Conservation (phyloP, 495 filamentous ascomycete species). For the Penicillium steckii region DNA sequence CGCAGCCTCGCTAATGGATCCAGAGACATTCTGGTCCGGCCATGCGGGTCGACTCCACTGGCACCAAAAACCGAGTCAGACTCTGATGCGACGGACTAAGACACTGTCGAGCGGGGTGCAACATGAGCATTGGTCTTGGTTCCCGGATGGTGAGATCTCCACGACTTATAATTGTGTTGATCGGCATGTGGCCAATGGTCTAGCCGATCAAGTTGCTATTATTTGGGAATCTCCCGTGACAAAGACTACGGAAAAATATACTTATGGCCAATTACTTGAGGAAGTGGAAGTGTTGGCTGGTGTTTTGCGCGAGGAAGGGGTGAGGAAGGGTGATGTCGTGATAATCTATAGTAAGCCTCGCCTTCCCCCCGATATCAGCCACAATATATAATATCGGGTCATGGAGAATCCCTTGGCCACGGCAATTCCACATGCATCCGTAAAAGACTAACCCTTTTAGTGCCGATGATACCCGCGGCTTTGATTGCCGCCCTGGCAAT, state of each 20-base stretch:
- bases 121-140: conserved; percentile 79
- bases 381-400: background rate
- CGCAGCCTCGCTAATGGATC: conserved; percentile 43
- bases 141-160: conserved; percentile 83
- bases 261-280: conserved; percentile 72
- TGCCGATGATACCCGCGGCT: conserved; percentile 95
- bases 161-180: conserved; percentile 91
- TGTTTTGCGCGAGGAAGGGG: conserved; percentile 78
- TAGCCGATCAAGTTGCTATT: conserved; percentile 71
- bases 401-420: too few species aligned
- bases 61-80: conserved; percentile 64
- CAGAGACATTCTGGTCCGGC: conserved; percentile 72
- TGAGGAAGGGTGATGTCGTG: conserved; percentile 86
- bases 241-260: conserved; percentile 65
- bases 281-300: conserved; percentile 84
- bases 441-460: conserved; percentile 34
- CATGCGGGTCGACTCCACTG: conserved; percentile 76
- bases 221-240: conserved; percentile 89
- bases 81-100: conserved; percentile 44
- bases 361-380: background rate
- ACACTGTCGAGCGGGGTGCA: conserved; percentile 45
- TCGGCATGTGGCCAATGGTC: conserved; percentile 74
- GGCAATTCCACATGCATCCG: background rate
- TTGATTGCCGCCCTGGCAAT: conserved; percentile 82
- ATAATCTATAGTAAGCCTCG: conserved; percentile 75